Percentiles rank a stretch among this genome's conserved stretches.
Evolutionary conservation across 805 yeast species (phyloP).

Genomic region (Metschnikowia reukaufii): DNA sequence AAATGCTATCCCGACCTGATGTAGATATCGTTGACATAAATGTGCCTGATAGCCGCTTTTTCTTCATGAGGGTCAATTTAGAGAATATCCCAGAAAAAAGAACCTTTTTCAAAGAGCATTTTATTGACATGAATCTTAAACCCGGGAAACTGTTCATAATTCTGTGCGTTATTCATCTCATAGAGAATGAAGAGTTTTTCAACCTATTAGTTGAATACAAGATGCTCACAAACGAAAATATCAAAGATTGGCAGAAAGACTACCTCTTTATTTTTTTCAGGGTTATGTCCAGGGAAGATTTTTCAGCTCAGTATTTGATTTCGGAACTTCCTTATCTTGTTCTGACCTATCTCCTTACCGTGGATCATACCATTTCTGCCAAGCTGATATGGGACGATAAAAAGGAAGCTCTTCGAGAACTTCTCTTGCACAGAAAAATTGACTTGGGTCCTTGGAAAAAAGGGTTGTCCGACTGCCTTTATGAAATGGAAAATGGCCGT

Average conservation of each 20-base stretch:
- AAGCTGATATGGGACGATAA: slow-evolving; percentile 6
- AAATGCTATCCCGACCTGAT: slow-evolving; percentile 4
- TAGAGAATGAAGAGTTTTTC: slow-evolving; percentile 10
- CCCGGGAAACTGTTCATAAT: background rate
- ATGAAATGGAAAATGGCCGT: slow-evolving; percentile 11
- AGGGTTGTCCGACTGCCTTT: background rate
- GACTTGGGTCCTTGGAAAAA: slow-evolving; percentile 14
- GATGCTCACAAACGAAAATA: background rate
- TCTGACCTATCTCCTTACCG: slow-evolving; percentile 1
- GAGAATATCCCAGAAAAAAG: slow-evolving; percentile 6
- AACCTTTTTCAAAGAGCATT: slow-evolving; percentile 2
- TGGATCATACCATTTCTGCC: background rate
- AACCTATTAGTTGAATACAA: background rate
- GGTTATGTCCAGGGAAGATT: background rate
- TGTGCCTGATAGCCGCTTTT: background rate
- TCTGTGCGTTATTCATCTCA: background rate
- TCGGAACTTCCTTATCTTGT: slow-evolving; percentile 3
- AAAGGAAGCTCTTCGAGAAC: slow-evolving; percentile 1
- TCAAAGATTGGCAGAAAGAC: slow-evolving; percentile 3
- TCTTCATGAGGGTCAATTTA: background rate
- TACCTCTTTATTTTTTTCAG: slow-evolving; percentile 1
- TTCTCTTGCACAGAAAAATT: slow-evolving; percentile 2
- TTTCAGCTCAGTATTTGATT: slow-evolving; percentile 9
- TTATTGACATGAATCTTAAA: background rate
- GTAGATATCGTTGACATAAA: background rate